These are phyloP conservation scores for Xylaria castorea DNA, from an alignment of 495 filamentous ascomycete species.

Conservation along the genomic window DNA sequence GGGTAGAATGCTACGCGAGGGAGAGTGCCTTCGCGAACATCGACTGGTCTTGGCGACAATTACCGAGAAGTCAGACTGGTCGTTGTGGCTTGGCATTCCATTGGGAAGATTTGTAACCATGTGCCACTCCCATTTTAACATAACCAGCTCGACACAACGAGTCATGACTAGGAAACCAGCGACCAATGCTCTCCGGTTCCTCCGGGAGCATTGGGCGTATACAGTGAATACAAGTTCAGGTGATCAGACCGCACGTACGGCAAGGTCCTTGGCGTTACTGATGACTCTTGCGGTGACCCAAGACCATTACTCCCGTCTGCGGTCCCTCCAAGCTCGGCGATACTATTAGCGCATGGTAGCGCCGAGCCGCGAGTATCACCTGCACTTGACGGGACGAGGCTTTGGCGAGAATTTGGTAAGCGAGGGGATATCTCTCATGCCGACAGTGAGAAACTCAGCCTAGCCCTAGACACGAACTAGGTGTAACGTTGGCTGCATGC, in stretches of 20 bases:
- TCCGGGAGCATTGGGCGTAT: not conserved
- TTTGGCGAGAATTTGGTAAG: slow-evolving; percentile 27
- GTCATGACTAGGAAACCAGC: slow-evolving; percentile 7
- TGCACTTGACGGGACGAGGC: slow-evolving; percentile 20
- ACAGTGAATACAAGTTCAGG: slow-evolving; percentile 10
- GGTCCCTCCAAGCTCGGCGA: slow-evolving; percentile 14
- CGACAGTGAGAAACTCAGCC: not conserved
- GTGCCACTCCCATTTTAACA: not conserved
- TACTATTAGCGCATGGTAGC: slow-evolving; percentile 13
- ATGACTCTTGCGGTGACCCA: not conserved
- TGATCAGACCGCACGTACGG: slow-evolving; percentile 13
- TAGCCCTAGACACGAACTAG: slow-evolving; percentile 2
- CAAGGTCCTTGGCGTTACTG: slow-evolving; percentile 11
- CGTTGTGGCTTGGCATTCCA: slow-evolving; percentile 8
- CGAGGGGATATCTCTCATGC: slow-evolving; percentile 1
- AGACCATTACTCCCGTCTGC: slow-evolving; percentile 9
- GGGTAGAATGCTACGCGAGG: not conserved
- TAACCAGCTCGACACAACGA: not conserved
- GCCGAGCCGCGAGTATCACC: slow-evolving; percentile 7
- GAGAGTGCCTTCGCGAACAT: slow-evolving; percentile 2
- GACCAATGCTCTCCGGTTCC: not conserved
- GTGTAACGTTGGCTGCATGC: slow-evolving; percentile 22
- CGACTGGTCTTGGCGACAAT: slow-evolving; percentile 20
- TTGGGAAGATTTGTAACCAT: slow-evolving; percentile 4
- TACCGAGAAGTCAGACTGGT: slow-evolving; percentile 18